Percentiles rank a stretch among this genome's conserved stretches.
phyloP scores from a whole-genome alignment of 257 asterid genomes.

The Plectranthus barbatus region DNA sequence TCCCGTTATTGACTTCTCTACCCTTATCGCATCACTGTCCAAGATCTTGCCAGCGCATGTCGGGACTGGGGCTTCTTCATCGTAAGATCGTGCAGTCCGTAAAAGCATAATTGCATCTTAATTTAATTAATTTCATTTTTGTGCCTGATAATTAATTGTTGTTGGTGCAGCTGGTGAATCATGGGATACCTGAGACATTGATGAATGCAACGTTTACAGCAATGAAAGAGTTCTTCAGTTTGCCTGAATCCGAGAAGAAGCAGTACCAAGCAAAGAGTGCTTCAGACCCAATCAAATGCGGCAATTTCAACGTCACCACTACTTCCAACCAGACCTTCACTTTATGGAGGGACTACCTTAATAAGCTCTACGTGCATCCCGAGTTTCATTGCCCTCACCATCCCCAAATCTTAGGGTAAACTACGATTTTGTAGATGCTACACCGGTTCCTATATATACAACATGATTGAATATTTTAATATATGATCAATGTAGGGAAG shows the following conservation, averaged over 20 bases:
- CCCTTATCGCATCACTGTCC: conserved; percentile 7
- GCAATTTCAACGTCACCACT: conserved; percentile 4
- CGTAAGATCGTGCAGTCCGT: conserved; percentile 6
- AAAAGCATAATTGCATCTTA: too few species aligned
- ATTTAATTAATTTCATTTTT: too few species aligned
- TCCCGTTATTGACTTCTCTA: conserved; percentile 16
- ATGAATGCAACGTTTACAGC: conserved; percentile 15
- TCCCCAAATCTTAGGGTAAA: conserved; percentile 19
- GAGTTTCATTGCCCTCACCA: conserved; percentile 27
- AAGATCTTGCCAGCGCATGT: conserved; percentile 6
- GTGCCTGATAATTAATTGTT: background rate
- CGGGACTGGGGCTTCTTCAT: conserved; percentile 27
- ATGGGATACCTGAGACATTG: conserved; percentile 28
- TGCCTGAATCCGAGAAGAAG: conserved; percentile 26
- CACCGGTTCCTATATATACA: too few species aligned
- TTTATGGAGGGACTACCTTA: conserved; percentile 40
- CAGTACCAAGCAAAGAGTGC: conserved; percentile 17
- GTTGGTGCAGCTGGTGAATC: conserved; percentile 30
- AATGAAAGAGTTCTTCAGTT: conserved; percentile 15
- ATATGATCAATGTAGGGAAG: background rate
- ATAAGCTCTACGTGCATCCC: conserved; percentile 36
- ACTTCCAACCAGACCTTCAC: conserved; percentile 11
- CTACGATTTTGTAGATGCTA: too few species aligned
- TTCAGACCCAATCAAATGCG: conserved; percentile 30
- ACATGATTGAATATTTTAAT: too few species aligned